phyloP scores from a whole-genome alignment of 2,329 filamentous ascomycete species.

The Sarocladiaceae sp. region DNA sequence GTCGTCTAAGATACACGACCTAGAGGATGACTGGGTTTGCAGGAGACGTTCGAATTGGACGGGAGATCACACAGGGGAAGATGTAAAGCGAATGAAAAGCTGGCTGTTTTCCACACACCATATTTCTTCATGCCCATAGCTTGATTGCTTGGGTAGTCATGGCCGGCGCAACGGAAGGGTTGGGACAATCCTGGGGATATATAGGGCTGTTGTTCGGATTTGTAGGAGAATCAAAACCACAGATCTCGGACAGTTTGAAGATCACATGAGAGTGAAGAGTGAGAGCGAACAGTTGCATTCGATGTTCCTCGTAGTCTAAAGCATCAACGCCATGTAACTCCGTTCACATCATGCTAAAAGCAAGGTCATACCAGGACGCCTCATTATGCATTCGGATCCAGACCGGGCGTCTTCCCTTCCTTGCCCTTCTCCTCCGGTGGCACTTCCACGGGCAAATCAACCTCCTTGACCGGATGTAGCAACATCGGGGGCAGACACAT shows the following conservation, averaged over 20 bases:
- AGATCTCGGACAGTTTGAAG: not conserved
- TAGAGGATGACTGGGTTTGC: not conserved
- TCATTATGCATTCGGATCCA: conserved; percentile 8
- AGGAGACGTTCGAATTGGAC: not conserved
- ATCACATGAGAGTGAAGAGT: too few relatives aligned
- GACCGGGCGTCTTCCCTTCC: conserved; percentile 28
- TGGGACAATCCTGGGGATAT: conserved; percentile 2
- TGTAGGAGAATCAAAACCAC: not conserved
- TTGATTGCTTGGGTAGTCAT: conserved; percentile 7
- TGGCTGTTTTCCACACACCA: conserved; percentile 4
- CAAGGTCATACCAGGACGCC: not conserved
- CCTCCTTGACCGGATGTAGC: conserved; percentile 78
- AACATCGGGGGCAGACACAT: conserved; percentile 92
- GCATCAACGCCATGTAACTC: conserved; percentile 1
- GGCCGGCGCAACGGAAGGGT: conserved; percentile 9
- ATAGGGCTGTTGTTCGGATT: conserved; percentile 2
- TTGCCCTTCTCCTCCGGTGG: conserved; percentile 41
- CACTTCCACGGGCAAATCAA: conserved; percentile 59
- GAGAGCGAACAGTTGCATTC: too few relatives aligned
- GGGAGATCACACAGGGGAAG: not conserved
- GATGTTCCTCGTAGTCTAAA: too few relatives aligned
- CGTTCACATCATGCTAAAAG: too few relatives aligned
- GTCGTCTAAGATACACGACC: conserved; percentile 51
- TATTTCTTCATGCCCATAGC: conserved; percentile 2
- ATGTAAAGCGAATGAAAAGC: not conserved